These are phyloP conservation scores for Fomitopsis pulvina DNA, from an alignment of 768 basidiomycete genomes.

Conservation along the genomic window DNA sequence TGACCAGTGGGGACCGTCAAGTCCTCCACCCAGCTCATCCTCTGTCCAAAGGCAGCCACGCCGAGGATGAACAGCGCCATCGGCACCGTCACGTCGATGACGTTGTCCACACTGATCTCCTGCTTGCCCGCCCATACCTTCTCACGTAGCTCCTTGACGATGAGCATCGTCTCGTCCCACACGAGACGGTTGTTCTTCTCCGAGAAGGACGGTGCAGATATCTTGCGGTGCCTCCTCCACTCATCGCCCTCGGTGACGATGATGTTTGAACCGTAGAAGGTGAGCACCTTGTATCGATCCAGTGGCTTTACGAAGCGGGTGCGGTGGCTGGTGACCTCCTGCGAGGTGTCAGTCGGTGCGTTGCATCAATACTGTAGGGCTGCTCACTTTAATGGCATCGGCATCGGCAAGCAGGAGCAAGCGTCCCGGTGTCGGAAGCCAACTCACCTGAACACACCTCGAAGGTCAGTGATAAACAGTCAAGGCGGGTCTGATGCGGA, in stretches of 20 bases:
- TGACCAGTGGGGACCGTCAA: slow-evolving; percentile 9
- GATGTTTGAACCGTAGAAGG: slow-evolving; percentile 54
- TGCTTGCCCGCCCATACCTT: slow-evolving; percentile 39
- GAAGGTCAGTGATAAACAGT: too few relatives aligned
- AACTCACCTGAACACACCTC: slow-evolving; percentile 4
- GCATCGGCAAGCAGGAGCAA: slow-evolving; percentile 12
- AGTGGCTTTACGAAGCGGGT: slow-evolving; percentile 53
- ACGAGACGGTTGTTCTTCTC: slow-evolving; percentile 30
- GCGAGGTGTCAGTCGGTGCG: background rate
- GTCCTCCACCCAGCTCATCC: too few relatives aligned
- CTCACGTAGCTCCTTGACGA: slow-evolving; percentile 23
- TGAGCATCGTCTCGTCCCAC: slow-evolving; percentile 28
- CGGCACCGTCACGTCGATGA: slow-evolving; percentile 46
- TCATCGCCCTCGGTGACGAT: slow-evolving; percentile 53
- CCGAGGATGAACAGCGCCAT: slow-evolving; percentile 50
- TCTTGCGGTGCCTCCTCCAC: slow-evolving; percentile 62
- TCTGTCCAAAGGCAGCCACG: slow-evolving; percentile 47
- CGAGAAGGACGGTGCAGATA: too few relatives aligned
- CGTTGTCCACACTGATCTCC: slow-evolving; percentile 36
- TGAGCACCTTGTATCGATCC: slow-evolving; percentile 35
- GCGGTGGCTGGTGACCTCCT: slow-evolving; percentile 46
- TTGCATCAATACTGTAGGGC: background rate
- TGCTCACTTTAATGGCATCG: slow-evolving; percentile 7
- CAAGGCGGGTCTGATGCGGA: background rate
- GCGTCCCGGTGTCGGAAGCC: slow-evolving; percentile 1